Evolutionary conservation across 2,329 filamentous ascomycete species (phyloP).

Genomic region (Chaetomium globosum): DNA sequence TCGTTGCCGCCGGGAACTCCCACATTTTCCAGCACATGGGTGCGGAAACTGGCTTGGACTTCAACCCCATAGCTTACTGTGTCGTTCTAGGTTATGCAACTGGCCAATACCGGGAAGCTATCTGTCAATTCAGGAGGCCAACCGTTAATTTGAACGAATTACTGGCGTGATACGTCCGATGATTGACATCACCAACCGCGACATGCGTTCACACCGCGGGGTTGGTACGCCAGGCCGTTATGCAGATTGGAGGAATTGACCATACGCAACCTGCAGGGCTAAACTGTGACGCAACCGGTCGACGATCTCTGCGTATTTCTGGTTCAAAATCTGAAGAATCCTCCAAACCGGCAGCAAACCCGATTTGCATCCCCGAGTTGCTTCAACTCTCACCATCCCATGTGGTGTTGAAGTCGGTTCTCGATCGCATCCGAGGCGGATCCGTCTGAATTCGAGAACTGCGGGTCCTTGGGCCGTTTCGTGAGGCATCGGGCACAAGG

Average conservation of each 20-base stretch:
- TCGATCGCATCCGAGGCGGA: slow-evolving; percentile 19
- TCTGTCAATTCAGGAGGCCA: not conserved
- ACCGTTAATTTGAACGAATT: not conserved
- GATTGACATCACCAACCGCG: slow-evolving; percentile 13
- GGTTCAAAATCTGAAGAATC: not conserved
- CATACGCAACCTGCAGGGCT: slow-evolving; percentile 21
- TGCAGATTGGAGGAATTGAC: slow-evolving; percentile 6
- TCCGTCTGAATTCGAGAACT: slow-evolving; percentile 1
- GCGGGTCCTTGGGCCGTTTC: not conserved
- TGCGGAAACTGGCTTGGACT: not conserved
- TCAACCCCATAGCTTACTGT: not conserved
- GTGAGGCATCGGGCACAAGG: slow-evolving; percentile 29
- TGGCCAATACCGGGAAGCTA: not conserved
- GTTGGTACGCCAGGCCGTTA: slow-evolving; percentile 7
- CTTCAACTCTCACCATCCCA: not conserved
- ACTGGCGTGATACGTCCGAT: not conserved
- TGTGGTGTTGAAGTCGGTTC: slow-evolving; percentile 15
- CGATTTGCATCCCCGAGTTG: not conserved
- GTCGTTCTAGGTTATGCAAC: not conserved
- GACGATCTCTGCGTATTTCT: slow-evolving; percentile 4
- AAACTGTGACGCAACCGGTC: slow-evolving; percentile 20
- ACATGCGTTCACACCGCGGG: slow-evolving; percentile 2
- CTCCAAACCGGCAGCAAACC: not conserved
- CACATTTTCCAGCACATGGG: slow-evolving; percentile 5
- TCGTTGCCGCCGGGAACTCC: not conserved